Base-by-base conservation (phyloP, 2,329 filamentous ascomycete genomes). In the Ophiostoma pallidulum region DNA sequence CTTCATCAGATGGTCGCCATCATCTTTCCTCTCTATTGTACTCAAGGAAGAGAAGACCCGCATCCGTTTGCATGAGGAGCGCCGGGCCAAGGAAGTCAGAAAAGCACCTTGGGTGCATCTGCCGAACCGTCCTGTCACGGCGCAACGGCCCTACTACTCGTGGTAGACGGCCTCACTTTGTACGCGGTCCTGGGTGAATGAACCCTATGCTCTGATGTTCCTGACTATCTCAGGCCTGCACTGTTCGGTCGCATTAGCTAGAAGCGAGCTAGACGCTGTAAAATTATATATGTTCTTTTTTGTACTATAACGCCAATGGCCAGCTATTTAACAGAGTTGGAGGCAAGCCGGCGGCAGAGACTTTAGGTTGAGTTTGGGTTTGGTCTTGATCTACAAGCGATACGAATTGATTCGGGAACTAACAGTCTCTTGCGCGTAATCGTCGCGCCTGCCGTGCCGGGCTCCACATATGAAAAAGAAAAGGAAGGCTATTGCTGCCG, bases 11-110 rank as follows among this genome's bases (percentile, higher is more conserved):
- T 53, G 51, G 51, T 55, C 53, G 56, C 88, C 91, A 14, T 52
- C 54, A 56, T 87, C 91, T 26, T 80, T 85, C 55, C 77, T 96
- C 51, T 80, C 82, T 0, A 68, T 98, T 31, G 64, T 95, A 13
- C 70, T 98, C 61, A 98, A 97, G 70, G 92, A 98, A 63, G 90
- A 97, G 65, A 85, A 84, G 65, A 95, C 92, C 6, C 75, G 89
- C 47, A 81, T 96, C 59, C 78, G 92, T 51, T 76, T 89, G 62
- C 78, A 84, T 60, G 73, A 86, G 49, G 89, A 96, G 60, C 79
- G 82, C 50, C 75, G 87, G 61, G 80, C 80, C 56, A 91, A 87
- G 71, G 75, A 84, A 63, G 73, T 77, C 47, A 81, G 81, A 60
- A 77, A 81, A 52, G 86, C 86, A 54, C 80, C 91, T 14, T 96